Evolutionary conservation across 257 asterid genomes (phyloP).

Genomic region (Jasminum sambac): DNA sequence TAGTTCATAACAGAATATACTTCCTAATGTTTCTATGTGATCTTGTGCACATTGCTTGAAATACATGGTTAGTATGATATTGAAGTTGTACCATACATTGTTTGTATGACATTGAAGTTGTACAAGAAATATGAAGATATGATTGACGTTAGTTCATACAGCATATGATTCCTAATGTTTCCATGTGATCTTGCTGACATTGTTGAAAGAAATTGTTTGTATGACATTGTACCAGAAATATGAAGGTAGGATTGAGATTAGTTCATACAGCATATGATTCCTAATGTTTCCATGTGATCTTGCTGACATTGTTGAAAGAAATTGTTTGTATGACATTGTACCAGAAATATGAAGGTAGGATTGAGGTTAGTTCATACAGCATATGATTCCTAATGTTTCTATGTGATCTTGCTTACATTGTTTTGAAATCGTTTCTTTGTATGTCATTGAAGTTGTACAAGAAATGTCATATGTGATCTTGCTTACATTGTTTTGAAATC

Average conservation of each 20-base stretch:
- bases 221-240: not conserved
- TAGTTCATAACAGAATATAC: too few relatives aligned
- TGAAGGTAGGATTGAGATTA: not conserved
- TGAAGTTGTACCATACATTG: slow-evolving; percentile 1
- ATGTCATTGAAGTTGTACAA: not conserved
- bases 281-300: not conserved
- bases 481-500: not conserved
- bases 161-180: not conserved
- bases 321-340: not conserved
- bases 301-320: not conserved
- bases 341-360: not conserved
- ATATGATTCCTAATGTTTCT: not conserved
- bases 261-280: not conserved
- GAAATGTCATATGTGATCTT: too few relatives aligned
- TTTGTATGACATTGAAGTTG: slow-evolving; percentile 4
- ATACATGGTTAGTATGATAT: not conserved
- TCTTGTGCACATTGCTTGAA: too few relatives aligned
- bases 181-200: not conserved
- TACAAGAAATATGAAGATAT: not conserved
- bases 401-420: not conserved
- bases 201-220: not conserved
- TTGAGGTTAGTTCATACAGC: not conserved
- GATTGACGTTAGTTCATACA: slow-evolving; percentile 15
- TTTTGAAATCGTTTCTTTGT: not conserved
- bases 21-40: too few relatives aligned